Evolutionary conservation across 371 early-diverging fungal genomes (phyloP), one percentile per base, ranked within the genome.

Genomic region (Mucor sp.): DNA sequence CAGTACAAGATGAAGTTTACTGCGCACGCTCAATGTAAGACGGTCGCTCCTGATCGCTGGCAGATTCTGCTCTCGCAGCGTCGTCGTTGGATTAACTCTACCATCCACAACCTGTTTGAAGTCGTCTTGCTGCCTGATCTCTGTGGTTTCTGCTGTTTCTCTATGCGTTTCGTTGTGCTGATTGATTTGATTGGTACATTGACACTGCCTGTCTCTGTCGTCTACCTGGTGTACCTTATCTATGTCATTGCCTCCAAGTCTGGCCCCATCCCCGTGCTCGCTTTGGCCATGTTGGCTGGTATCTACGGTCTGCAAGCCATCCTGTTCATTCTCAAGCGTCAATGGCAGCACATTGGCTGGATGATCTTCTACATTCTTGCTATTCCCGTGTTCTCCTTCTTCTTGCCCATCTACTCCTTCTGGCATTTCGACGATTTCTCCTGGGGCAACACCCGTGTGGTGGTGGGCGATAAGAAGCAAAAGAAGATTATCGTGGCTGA

Each of bases 51-150:
- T 6, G 98, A 98, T 69, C 87, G 89, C 66, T 99, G 97, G 90
- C 80, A 85, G 39, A 89, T 99, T 33, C 83, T 99, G 63, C 82
- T 99, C 39, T 99, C 85, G 3, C 90, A 91, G 79, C 80, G 90
- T 43, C 90, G 95, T 71, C 89, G 99, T 37, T 98, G 99, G 99
- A 99, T 99, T 76, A 99, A 99, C 81, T 97, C 98, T 3, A 99
- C 99, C 0, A 93, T 99, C 44, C 97, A 96, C 79, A 99, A 99
- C 77, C 74, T 98, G 66, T 90, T 97, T 82, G 99, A 97, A 79
- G 83, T 98, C 8, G 80, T 96, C 27, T 76, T 88, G 55, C 80
- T 97, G 14, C 89, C 91, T 43, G 90, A 94, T 68, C 85, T 99
- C 62, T 99, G 99, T 72, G 99, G 99, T 14, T 94, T 94, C 74